phyloP scores from a whole-genome alignment of 495 filamentous ascomycete genomes.

The Tuber microsphaerosporum region DNA sequence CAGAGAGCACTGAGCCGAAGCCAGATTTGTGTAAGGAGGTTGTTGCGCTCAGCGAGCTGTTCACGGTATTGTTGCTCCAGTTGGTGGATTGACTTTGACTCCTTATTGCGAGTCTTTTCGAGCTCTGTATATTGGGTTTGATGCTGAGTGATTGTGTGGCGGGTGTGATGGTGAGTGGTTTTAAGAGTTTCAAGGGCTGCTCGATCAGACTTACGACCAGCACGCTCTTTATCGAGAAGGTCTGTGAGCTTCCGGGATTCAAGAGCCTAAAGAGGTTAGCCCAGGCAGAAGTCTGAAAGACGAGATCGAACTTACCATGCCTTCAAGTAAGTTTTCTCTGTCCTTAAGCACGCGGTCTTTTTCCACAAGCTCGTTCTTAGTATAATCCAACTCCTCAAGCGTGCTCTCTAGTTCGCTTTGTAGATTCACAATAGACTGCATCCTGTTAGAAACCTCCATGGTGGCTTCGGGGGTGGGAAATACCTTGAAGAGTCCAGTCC shows the following conservation, averaged over 20 bases:
- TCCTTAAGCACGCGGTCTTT: constrained; percentile 84
- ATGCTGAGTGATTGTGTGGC: constrained; percentile 70
- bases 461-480: constrained; percentile 18
- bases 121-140: constrained; percentile 78
- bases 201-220: constrained; percentile 73
- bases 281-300: background rate
- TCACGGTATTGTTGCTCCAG: constrained; percentile 76
- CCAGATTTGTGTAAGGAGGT: constrained; percentile 77
- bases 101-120: constrained; percentile 63
- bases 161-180: constrained; percentile 75
- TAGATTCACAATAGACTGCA: constrained; percentile 70
- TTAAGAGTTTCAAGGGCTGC: constrained; percentile 79
- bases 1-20: constrained; percentile 77
- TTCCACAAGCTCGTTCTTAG: constrained; percentile 67
- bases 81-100: constrained; percentile 63
- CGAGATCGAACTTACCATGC: constrained; percentile 28
- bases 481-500: constrained; percentile 74
- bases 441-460: constrained; percentile 29
- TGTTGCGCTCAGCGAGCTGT: constrained; percentile 81
- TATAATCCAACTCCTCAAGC: constrained; percentile 68
- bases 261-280: constrained; percentile 55
- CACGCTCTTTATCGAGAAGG: constrained; percentile 82
- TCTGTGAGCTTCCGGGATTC: constrained; percentile 80
- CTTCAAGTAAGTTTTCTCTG: constrained; percentile 86
- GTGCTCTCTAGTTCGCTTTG: constrained; percentile 82